Evolutionary conservation across 139 green algal species (phyloP).

Genomic region (Gonium pectorale): DNA sequence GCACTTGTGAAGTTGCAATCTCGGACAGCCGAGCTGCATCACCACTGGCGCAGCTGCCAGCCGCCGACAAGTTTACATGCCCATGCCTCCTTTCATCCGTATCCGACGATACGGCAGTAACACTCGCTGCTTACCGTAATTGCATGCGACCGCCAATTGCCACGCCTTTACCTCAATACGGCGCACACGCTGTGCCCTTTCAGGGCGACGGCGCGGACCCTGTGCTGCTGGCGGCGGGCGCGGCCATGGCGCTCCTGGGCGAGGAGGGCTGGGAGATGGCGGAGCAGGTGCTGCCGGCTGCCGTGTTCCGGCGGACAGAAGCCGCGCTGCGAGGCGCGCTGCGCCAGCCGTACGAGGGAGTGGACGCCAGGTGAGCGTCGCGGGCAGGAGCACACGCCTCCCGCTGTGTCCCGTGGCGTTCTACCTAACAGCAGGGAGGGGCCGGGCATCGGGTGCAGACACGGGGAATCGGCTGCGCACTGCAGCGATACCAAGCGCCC

Average conservation of each 20-base stretch:
- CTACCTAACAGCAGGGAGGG: neutral
- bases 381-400: too few species aligned
- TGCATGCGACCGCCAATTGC: too few species aligned
- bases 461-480: neutral
- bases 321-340: neutral
- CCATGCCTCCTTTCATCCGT: too few species aligned
- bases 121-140: too few species aligned
- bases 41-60: too few species aligned
- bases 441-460: neutral
- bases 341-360: neutral
- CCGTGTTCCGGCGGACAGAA: neutral
- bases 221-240: neutral
- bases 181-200: too few species aligned
- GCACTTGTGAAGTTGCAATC: too few species aligned
- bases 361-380: conserved; percentile 1
- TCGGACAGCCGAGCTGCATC: too few species aligned
- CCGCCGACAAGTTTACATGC: too few species aligned
- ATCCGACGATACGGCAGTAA: too few species aligned
- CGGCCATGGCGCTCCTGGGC: conserved; percentile 12
- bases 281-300: conserved; percentile 25
- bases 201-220: neutral
- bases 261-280: conserved; percentile 38
- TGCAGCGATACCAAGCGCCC: neutral
- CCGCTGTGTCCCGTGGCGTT: too few species aligned
- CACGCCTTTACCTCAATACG: too few species aligned